These are phyloP conservation scores for Entomortierella lignicola DNA, from an alignment of 192 early-diverging fungal genomes.

Conservation along the genomic window DNA sequence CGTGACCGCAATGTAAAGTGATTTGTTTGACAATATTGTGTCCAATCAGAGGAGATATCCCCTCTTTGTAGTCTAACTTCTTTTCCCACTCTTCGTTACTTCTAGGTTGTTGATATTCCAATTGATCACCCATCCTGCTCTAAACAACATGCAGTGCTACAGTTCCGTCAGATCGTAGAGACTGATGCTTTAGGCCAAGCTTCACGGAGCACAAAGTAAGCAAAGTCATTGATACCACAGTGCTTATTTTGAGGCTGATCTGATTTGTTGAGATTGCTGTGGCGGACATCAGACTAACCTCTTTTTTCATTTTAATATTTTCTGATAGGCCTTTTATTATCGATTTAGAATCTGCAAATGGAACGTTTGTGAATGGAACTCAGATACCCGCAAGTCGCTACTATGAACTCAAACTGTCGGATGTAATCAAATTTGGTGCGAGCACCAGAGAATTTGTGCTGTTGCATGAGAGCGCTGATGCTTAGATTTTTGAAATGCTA, in stretches of 20 bases:
- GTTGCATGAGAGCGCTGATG: constrained; percentile 70
- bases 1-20: constrained; percentile 81
- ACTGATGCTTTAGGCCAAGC: constrained; percentile 60
- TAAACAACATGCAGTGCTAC: constrained; percentile 93
- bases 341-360: constrained; percentile 93
- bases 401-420: constrained; percentile 83
- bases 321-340: constrained; percentile 86
- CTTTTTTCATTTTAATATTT: constrained; percentile 11
- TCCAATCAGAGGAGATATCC: not conserved
- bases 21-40: not conserved
- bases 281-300: too few species aligned
- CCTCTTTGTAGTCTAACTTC: not conserved
- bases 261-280: too few species aligned
- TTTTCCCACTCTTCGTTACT: constrained; percentile 1
- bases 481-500: too few species aligned
- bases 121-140: constrained; percentile 96
- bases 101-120: constrained; percentile 87
- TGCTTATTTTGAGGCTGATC: too few species aligned
- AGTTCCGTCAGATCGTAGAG: constrained; percentile 78
- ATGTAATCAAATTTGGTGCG: constrained; percentile 91
- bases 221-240: too few species aligned
- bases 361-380: constrained; percentile 87
- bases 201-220: constrained; percentile 66
- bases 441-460: constrained; percentile 94
- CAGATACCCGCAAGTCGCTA: constrained; percentile 81